Conservation (phyloP, 2,329 filamentous ascomycete genomes). For the Periconia sp. region DNA sequence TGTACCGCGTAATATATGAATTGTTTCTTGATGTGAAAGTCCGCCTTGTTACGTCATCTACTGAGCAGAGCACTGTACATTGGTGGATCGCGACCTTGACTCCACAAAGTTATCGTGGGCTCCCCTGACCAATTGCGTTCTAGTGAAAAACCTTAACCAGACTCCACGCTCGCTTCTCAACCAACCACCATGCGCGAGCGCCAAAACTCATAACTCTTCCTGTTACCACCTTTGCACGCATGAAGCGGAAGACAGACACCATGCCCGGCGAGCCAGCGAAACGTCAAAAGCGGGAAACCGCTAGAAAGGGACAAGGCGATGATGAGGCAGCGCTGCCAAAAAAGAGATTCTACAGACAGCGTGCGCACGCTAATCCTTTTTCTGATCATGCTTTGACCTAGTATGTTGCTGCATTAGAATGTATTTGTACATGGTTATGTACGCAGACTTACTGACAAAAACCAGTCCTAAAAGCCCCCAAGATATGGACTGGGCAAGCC, state of each 20-base stretch:
- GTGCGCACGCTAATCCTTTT: conserved; percentile 97
- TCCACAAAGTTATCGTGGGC: conserved; percentile 9
- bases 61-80: conserved; percentile 19
- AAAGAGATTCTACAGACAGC: conserved; percentile 95
- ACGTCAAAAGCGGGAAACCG: conserved; percentile 51
- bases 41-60: conserved; percentile 1
- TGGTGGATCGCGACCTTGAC: neutral
- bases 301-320: conserved; percentile 39
- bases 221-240: neutral
- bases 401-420: conserved; percentile 51
- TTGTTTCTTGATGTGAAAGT: neutral
- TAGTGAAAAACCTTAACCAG: conserved; percentile 36
- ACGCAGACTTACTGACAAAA: conserved; percentile 14
- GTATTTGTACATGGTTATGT: no score
- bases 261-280: conserved; percentile 43
- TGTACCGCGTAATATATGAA: conserved; percentile 2
- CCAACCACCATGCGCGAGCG: conserved; percentile 1
- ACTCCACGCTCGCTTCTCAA: conserved; percentile 10
- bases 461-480: conserved; percentile 73
- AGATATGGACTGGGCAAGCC: conserved; percentile 86
- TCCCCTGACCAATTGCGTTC: conserved; percentile 16
- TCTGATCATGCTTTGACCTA: conserved; percentile 90
- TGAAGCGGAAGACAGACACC: neutral
- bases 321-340: conserved; percentile 68
- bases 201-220: conserved; percentile 1